Percentiles rank a stretch among this genome's conserved stretches.
Conservation (phyloP, 2,329 filamentous ascomycete species). For the Helotiales sp. region DNA sequence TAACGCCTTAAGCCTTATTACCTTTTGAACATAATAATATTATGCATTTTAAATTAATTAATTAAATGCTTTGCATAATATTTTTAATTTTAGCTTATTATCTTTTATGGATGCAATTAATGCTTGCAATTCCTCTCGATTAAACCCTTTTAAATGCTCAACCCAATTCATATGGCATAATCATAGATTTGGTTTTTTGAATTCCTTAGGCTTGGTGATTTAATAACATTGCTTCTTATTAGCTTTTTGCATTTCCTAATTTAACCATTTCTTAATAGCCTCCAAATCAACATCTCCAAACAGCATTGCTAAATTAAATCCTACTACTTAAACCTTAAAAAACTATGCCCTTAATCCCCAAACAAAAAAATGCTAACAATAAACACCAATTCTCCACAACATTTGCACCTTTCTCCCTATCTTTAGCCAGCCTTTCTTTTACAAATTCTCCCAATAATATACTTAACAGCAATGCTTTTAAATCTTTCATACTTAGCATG, state of each 20-base stretch:
- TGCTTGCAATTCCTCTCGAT: slow-evolving; percentile 14
- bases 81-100: no score
- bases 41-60: slow-evolving; percentile 19
- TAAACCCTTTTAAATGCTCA: slow-evolving; percentile 3
- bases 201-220: not conserved
- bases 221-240: not conserved
- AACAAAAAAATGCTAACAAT: not conserved
- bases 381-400: not conserved
- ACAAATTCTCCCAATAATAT: not conserved
- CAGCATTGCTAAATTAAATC: not conserved
- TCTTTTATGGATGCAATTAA: slow-evolving; percentile 11
- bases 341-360: not conserved
- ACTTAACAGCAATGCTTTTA: not conserved
- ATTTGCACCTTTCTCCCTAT: not conserved
- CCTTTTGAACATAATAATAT: slow-evolving; percentile 13
- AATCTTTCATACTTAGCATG: not conserved
- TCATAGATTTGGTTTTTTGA: not conserved
- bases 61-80: no score
- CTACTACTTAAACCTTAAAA: not conserved
- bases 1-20: slow-evolving; percentile 14
- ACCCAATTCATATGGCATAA: not conserved
- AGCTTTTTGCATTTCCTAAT: not conserved
- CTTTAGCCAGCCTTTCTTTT: no score
- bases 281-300: not conserved
- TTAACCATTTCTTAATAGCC: not conserved